Evolutionary conservation across 1,284 basidiomycete species (phyloP).

Genomic region (Spongiforma sp.): DNA sequence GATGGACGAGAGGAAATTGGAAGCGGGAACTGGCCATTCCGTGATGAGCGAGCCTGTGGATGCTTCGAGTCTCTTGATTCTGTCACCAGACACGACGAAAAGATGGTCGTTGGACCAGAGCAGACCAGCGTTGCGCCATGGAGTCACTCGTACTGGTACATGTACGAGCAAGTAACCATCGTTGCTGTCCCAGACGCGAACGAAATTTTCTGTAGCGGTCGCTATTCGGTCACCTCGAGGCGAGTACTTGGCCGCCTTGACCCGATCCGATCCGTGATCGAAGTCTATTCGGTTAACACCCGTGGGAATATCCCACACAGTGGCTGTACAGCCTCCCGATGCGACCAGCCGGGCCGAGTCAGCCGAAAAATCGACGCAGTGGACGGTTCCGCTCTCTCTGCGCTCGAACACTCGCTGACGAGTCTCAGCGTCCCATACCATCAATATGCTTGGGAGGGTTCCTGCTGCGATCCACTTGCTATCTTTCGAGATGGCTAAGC

Average conservation of each 20-base stretch:
- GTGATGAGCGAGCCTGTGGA: not conserved
- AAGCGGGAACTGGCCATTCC: constrained; percentile 1
- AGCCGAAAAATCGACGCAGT: too few species aligned
- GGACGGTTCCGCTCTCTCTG: too few species aligned
- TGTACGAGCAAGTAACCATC: constrained; percentile 1
- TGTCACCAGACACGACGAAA: not conserved
- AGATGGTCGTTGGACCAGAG: constrained; percentile 3
- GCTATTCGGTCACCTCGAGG: constrained; percentile 4
- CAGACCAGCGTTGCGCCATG: not conserved
- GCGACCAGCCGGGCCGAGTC: too few species aligned
- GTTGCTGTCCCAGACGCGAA: constrained; percentile 4
- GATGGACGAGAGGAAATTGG: not conserved
- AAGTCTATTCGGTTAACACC: too few species aligned
- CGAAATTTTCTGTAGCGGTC: not conserved
- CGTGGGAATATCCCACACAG: too few species aligned
- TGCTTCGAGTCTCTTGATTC: not conserved
- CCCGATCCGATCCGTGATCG: too few species aligned
- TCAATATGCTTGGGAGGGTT: too few species aligned
- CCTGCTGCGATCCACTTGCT: too few species aligned
- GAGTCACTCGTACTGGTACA: not conserved
- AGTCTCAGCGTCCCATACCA: too few species aligned
- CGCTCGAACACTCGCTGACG: too few species aligned
- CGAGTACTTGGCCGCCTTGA: constrained; percentile 5
- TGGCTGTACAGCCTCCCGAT: too few species aligned
- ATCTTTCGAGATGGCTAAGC: too few species aligned